Percentiles rank a stretch among this genome's conserved stretches.
These are phyloP conservation scores for Chlorella sp. DNA, from an alignment of 139 green algal genomes.

Conservation along the genomic window DNA sequence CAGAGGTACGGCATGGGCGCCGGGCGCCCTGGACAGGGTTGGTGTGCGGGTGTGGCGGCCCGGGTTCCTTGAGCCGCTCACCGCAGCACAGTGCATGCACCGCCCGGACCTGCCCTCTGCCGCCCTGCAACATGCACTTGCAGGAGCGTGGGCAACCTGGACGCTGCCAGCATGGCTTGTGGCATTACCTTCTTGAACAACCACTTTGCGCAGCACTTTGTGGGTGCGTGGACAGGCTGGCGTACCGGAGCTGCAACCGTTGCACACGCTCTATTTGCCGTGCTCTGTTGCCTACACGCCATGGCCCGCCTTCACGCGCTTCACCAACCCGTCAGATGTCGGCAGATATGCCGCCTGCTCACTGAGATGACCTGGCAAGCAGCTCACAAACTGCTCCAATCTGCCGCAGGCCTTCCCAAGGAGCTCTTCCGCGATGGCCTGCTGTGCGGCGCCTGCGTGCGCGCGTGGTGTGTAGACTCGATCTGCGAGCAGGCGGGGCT, in stretches of 20 bases:
- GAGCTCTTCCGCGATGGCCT: conserved; percentile 5
- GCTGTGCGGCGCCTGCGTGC: conserved; percentile 38
- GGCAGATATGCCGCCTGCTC: no score
- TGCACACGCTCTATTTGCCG: no score
- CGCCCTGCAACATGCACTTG: background rate
- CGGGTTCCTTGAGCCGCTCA: no score
- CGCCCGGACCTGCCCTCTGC: background rate
- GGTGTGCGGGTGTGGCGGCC: background rate
- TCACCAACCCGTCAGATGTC: no score
- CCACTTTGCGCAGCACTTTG: conserved; percentile 21
- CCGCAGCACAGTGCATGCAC: no score
- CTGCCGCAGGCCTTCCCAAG: background rate
- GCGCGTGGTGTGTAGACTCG: conserved; percentile 31
- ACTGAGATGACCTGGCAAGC: no score
- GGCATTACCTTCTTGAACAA: conserved; percentile 38
- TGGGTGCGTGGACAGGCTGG: conserved; percentile 23
- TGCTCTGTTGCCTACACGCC: no score
- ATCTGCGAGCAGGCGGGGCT: conserved; percentile 10
- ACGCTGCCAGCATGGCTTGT: conserved; percentile 33
- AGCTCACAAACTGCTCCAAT: no score
- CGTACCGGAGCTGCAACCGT: no score
- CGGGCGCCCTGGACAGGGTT: background rate
- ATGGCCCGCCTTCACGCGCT: no score
- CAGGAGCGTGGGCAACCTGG: conserved; percentile 33
- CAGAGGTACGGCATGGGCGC: background rate